phyloP scores from a whole-genome alignment of 352 stramenopile genomes.

The Pythium aquatile region DNA sequence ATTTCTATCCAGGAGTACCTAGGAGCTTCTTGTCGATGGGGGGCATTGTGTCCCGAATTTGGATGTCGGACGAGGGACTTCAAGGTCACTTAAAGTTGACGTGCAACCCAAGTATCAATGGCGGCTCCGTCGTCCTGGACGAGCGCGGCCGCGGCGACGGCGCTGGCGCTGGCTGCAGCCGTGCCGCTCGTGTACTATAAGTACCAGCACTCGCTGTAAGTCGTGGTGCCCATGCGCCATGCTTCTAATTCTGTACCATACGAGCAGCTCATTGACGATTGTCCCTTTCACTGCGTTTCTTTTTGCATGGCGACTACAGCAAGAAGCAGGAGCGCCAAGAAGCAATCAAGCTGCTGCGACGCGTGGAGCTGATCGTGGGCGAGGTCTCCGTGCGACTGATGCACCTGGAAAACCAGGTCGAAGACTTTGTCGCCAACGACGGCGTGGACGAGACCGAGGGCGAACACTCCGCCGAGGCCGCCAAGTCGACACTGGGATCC shows the following conservation, averaged over 20 bases:
- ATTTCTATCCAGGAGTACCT: conserved; percentile 25
- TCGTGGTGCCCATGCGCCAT: neutral
- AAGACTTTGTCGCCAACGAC: conserved; percentile 57
- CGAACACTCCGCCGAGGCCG: conserved; percentile 26
- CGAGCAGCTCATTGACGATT: neutral
- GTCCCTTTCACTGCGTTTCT: neutral
- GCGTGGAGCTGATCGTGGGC: conserved; percentile 69
- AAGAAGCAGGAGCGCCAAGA: conserved; percentile 39
- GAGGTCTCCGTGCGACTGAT: conserved; percentile 65
- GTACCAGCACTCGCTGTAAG: conserved; percentile 35
- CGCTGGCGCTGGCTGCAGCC: conserved; percentile 21
- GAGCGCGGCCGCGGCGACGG: conserved; percentile 18
- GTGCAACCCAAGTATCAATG: conserved; percentile 6
- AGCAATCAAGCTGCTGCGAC: conserved; percentile 61
- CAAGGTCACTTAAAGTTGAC: conserved; percentile 10
- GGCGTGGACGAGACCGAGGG: conserved; percentile 11
- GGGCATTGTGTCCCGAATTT: neutral
- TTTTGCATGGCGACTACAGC: conserved; percentile 18
- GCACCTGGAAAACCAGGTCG: conserved; percentile 62
- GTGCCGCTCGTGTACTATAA: conserved; percentile 44
- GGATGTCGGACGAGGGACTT: conserved; percentile 18
- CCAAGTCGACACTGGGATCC: conserved; percentile 57
- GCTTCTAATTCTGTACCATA: too few species aligned
- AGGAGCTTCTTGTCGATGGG: neutral
- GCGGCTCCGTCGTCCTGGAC: conserved; percentile 20